These are phyloP conservation scores for Moricandia arvensis DNA, from an alignment of 345 rosid species.

Conservation along the genomic window DNA sequence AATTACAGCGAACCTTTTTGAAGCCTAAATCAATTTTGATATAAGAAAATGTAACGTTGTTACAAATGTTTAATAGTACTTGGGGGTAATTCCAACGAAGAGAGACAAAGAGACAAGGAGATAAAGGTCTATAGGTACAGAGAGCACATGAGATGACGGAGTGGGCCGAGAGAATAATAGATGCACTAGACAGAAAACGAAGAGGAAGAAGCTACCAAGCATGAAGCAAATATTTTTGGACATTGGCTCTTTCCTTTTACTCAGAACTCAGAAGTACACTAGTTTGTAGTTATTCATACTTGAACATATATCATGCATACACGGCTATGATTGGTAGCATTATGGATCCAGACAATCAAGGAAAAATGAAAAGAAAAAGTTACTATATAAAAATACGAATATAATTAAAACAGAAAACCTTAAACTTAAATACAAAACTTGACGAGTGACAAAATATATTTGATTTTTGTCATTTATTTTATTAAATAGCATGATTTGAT, in stretches of 20 bases:
- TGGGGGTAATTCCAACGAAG: constrained; percentile 25
- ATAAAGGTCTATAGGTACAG: not conserved
- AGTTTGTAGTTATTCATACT: constrained; percentile 5
- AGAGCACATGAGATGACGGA: constrained; percentile 30
- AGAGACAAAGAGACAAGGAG: constrained; percentile 21
- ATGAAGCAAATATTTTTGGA: constrained; percentile 1
- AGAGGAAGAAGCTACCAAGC: constrained; percentile 11
- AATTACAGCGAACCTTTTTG: not conserved
- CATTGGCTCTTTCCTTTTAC: not conserved
- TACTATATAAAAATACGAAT: not conserved
- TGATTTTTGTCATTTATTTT: not conserved
- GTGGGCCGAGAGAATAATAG: constrained; percentile 21
- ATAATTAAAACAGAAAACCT: not conserved
- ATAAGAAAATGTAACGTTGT: not conserved
- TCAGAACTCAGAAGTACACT: not conserved
- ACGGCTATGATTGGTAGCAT: not conserved
- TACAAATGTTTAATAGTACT: not conserved
- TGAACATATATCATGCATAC: not conserved
- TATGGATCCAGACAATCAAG: not conserved
- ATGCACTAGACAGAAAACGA: not conserved
- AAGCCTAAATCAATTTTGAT: not conserved
- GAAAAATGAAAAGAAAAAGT: not conserved
- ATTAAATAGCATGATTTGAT: not conserved
- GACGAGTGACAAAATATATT: not conserved
- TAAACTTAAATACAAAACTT: not conserved